Percentiles rank a stretch among this genome's conserved stretches.
Conservation (phyloP, 495 filamentous ascomycete species). For the Xylaria curta region DNA sequence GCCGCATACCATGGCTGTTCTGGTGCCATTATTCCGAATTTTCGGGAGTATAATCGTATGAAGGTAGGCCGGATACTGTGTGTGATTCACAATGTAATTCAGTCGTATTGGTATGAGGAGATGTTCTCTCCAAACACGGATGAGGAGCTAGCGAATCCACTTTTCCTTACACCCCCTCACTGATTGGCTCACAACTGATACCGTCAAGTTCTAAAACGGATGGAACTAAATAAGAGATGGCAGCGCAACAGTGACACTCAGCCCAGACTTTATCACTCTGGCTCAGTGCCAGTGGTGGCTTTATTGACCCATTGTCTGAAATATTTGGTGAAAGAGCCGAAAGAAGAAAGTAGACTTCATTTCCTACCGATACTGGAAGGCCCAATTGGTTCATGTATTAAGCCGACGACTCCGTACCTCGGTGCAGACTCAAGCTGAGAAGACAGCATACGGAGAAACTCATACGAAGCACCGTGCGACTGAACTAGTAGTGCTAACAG, state of each 20-base stretch:
- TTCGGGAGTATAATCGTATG: background rate
- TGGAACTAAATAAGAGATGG: background rate
- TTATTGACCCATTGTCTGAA: slow-evolving; percentile 5
- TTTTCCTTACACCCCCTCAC: background rate
- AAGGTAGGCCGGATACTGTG: background rate
- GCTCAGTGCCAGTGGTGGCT: background rate
- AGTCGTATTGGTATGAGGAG: background rate
- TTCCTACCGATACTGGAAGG: background rate
- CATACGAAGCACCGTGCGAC: slow-evolving; percentile 7
- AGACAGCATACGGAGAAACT: background rate
- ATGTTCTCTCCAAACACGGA: background rate
- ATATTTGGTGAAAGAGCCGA: no score
- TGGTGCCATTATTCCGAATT: background rate
- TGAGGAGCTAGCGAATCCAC: slow-evolving; percentile 12
- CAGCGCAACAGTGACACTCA: background rate
- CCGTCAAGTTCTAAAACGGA: background rate
- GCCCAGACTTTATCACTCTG: background rate
- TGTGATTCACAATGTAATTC: background rate
- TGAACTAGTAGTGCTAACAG: background rate
- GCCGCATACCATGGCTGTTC: slow-evolving; percentile 26
- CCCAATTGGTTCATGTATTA: background rate
- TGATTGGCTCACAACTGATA: slow-evolving; percentile 16
- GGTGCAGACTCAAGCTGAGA: background rate
- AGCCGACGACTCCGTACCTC: background rate
- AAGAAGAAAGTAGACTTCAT: slow-evolving; percentile 11